Percentiles rank a stretch among this genome's conserved stretches.
Conservation (phyloP, 2,329 filamentous ascomycete genomes). For the Sclerotinia glacialis region DNA sequence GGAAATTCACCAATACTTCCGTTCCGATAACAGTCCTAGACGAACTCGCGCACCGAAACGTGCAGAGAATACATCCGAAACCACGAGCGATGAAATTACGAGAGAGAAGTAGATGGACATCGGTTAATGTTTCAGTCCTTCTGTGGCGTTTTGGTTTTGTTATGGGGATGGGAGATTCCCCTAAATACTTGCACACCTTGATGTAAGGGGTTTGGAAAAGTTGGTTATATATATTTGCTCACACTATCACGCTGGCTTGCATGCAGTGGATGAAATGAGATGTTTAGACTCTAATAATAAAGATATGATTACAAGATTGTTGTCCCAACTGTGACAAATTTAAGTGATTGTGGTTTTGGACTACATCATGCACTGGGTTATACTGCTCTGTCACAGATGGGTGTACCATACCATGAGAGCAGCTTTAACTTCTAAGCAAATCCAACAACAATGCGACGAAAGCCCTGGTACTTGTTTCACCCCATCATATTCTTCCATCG, state of each 20-base stretch:
- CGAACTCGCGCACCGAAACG: constrained; percentile 1
- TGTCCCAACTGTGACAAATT: neutral
- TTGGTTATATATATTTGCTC: neutral
- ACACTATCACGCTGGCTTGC: neutral
- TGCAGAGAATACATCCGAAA: neutral
- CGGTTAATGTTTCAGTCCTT: neutral
- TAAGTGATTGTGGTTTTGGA: neutral
- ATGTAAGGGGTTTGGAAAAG: neutral
- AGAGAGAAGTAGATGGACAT: constrained; percentile 3
- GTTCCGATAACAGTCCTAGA: constrained; percentile 17
- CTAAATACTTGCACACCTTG: neutral
- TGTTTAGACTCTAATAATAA: constrained; percentile 5
- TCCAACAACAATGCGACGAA: neutral
- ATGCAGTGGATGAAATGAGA: neutral
- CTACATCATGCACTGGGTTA: neutral
- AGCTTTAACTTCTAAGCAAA: neutral
- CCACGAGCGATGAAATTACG: constrained; percentile 17
- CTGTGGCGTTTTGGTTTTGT: constrained; percentile 1
- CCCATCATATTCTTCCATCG: too few relatives aligned
- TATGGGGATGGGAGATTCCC: neutral
- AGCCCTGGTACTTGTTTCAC: neutral
- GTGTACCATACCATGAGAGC: neutral
- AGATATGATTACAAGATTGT: neutral
- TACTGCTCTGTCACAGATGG: neutral
- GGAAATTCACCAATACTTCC: constrained; percentile 33